phyloP scores from a whole-genome alignment of 1,139 yeast genomes.

The Debaryomycetaceae sp. region DNA sequence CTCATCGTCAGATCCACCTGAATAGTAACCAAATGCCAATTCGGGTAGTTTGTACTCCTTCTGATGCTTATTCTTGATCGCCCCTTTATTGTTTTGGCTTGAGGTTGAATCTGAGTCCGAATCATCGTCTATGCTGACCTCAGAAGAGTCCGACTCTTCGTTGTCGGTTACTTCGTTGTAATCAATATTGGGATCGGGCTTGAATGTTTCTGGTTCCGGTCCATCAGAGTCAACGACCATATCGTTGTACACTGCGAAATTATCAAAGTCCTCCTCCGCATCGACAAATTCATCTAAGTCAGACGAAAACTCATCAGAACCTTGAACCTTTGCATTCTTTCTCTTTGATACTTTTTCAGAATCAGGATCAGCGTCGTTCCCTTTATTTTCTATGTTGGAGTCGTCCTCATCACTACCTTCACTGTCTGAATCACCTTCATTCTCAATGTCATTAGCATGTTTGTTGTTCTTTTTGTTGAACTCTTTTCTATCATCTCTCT shows the following conservation, averaged over 20 bases:
- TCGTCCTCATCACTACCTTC: constrained; percentile 14
- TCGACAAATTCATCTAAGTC: constrained; percentile 3
- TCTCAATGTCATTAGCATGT: constrained; percentile 16
- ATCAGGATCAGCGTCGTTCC: constrained; percentile 11
- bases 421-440: constrained; percentile 17
- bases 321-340: constrained; percentile 4
- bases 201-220: constrained; percentile 38
- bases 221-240: constrained; percentile 53
- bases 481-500: constrained; percentile 28
- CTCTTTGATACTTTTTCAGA: background rate
- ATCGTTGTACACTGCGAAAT: constrained; percentile 48
- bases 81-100: constrained; percentile 7
- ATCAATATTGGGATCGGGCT: constrained; percentile 40
- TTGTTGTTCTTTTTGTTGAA: constrained; percentile 13
- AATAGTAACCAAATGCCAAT: constrained; percentile 71
- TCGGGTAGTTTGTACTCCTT: constrained; percentile 53
- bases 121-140: constrained; percentile 14
- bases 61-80: constrained; percentile 10
- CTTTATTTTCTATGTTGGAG: constrained; percentile 14
- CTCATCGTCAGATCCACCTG: constrained; percentile 73
- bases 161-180: constrained; percentile 65
- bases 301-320: background rate
- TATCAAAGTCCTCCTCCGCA: constrained; percentile 18
- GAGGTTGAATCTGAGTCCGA: background rate
- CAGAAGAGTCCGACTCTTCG: constrained; percentile 34